A percentile compares a stretch with the other conserved stretches of the same genome.
phyloP scores from a whole-genome alignment of 169 alveolate species.

The Miamiensis avidus region DNA sequence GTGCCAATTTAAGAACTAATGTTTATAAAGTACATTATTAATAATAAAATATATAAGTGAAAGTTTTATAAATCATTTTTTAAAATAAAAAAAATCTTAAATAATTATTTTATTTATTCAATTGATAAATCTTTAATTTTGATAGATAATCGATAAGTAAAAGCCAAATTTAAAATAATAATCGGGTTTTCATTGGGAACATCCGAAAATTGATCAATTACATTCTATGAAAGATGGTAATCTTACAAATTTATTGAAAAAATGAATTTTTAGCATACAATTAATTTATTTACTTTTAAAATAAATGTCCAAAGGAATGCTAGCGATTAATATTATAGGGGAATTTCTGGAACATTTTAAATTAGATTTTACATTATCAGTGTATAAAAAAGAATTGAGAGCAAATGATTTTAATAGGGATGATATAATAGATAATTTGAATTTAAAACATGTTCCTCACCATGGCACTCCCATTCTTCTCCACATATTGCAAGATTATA shows the following conservation, averaged over 20 bases:
- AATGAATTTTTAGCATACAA: background rate
- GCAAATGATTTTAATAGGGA: background rate
- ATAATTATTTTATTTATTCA: background rate
- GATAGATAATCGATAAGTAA: background rate
- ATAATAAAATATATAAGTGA: background rate
- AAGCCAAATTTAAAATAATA: background rate
- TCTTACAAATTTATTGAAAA: too few species aligned
- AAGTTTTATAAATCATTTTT: too few species aligned
- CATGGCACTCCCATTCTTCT: constrained; percentile 1
- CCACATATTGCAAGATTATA: constrained; percentile 12
- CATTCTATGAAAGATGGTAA: background rate
- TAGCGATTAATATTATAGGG: background rate
- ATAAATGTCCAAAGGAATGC: background rate
- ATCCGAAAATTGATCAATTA: background rate
- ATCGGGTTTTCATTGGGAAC: background rate
- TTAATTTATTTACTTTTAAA: too few species aligned
- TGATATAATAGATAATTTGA: constrained; percentile 6
- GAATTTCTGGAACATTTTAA: constrained; percentile 45
- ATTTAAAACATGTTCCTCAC: constrained; percentile 5
- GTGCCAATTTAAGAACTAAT: background rate
- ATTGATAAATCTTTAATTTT: too few species aligned
- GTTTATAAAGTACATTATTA: background rate
- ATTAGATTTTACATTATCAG: constrained; percentile 37
- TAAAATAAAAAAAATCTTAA: too few species aligned
- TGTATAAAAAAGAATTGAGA: constrained; percentile 39